These are phyloP conservation scores for Ceratocystis variospora DNA, from an alignment of 2,329 filamentous ascomycete species.

Conservation along the genomic window DNA sequence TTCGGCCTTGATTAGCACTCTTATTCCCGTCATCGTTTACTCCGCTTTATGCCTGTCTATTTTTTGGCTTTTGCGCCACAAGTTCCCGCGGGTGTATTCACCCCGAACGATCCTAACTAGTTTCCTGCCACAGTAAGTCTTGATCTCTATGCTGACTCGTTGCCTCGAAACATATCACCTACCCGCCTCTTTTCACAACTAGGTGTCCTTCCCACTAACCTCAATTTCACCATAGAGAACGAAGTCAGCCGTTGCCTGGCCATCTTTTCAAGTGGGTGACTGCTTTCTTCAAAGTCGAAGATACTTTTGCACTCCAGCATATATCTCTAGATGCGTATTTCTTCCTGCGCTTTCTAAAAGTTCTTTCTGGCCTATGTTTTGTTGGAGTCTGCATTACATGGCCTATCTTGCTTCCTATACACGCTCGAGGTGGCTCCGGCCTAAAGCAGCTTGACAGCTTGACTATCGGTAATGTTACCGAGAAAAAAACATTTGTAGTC, in stretches of 20 bases:
- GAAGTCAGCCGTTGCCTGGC: slow-evolving; percentile 40
- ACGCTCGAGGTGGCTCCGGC: slow-evolving; percentile 61
- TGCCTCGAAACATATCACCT: background rate
- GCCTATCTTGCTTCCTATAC: slow-evolving; percentile 72
- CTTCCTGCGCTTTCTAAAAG: slow-evolving; percentile 71
- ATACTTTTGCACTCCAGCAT: slow-evolving; percentile 72
- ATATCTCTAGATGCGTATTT: slow-evolving; percentile 82
- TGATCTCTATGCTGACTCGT: background rate
- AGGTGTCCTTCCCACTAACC: slow-evolving; percentile 18
- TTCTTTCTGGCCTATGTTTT: slow-evolving; percentile 62
- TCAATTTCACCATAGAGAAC: slow-evolving; percentile 31
- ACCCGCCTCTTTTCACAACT: background rate
- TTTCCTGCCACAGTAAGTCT: slow-evolving; percentile 35
- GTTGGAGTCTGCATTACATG: slow-evolving; percentile 71
- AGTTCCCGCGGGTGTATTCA: slow-evolving; percentile 40
- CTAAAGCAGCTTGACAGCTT: slow-evolving; percentile 46
- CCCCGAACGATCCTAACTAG: slow-evolving; percentile 40
- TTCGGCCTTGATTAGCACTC: slow-evolving; percentile 34
- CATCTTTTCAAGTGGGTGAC: slow-evolving; percentile 49
- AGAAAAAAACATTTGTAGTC: slow-evolving; percentile 58
- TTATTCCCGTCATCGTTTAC: slow-evolving; percentile 39
- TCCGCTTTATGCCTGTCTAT: slow-evolving; percentile 36
- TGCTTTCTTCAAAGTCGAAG: slow-evolving; percentile 48
- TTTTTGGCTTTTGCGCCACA: slow-evolving; percentile 38
- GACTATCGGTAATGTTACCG: slow-evolving; percentile 36